These are phyloP conservation scores for Tulasnella calospora DNA, from an alignment of 768 basidiomycete genomes.

Conservation along the genomic window DNA sequence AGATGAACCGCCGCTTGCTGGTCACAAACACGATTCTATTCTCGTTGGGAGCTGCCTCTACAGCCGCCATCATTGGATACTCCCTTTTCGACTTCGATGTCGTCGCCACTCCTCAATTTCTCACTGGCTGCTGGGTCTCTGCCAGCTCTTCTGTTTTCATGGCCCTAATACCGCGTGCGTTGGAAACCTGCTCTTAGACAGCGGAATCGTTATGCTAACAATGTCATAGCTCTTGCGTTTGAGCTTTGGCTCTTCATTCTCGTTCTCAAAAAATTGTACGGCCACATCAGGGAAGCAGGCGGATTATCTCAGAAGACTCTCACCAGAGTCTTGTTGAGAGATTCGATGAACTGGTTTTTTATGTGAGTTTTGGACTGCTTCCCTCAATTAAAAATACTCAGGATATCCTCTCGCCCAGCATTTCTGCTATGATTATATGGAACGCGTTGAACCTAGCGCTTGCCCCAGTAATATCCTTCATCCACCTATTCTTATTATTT, in stretches of 20 bases:
- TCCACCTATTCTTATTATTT: background rate
- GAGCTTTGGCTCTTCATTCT: slow-evolving; percentile 20
- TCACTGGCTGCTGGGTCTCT: slow-evolving; percentile 9
- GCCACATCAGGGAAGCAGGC: background rate
- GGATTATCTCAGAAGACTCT: background rate
- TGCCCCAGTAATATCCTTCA: background rate
- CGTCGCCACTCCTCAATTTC: slow-evolving; percentile 6
- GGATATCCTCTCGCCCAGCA: background rate
- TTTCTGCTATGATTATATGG: background rate
- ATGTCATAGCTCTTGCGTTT: background rate
- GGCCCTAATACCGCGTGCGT: background rate
- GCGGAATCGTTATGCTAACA: background rate
- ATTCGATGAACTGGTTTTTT: slow-evolving; percentile 22
- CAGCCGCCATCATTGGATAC: background rate
- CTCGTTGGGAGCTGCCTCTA: background rate
- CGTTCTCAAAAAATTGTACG: background rate
- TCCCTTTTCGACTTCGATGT: background rate
- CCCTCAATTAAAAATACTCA: background rate
- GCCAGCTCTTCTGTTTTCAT: background rate
- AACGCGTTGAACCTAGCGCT: background rate
- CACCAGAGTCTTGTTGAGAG: background rate
- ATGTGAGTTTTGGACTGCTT: background rate
- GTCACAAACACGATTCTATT: background rate
- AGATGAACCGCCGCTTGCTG: slow-evolving; percentile 13
- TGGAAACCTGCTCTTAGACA: background rate